phyloP scores from a whole-genome alignment of 192 early-diverging fungal species.

The Martensiomyces pterosporus region DNA sequence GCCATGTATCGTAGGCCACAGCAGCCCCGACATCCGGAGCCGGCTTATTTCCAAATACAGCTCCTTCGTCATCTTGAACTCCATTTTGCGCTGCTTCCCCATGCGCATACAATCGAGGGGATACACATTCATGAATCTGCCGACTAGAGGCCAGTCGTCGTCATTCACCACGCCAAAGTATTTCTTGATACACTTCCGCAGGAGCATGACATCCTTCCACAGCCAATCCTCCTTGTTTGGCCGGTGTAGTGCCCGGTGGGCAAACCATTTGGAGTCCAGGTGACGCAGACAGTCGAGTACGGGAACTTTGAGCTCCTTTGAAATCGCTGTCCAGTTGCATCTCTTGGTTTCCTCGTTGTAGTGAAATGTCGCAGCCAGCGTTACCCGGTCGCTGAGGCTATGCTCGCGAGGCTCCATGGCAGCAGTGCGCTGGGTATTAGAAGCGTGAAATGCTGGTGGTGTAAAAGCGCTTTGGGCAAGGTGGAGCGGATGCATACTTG shows the following conservation, averaged over 20 bases:
- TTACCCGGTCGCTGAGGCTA: too few species aligned
- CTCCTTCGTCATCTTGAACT: too few species aligned
- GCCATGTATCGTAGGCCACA: slow-evolving; percentile 33
- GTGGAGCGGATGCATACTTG: too few species aligned
- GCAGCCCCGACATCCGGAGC: slow-evolving; percentile 27
- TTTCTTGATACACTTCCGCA: slow-evolving; percentile 30
- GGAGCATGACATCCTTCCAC: slow-evolving; percentile 21
- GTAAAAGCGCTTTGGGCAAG: too few species aligned
- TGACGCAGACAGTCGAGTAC: slow-evolving; percentile 17
- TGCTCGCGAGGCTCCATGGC: too few species aligned
- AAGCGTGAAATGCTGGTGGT: too few species aligned
- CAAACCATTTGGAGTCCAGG: slow-evolving; percentile 13
- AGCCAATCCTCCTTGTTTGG: slow-evolving; percentile 20
- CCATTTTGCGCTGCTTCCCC: too few species aligned
- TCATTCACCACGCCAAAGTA: slow-evolving; percentile 29
- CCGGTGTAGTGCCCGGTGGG: slow-evolving; percentile 9
- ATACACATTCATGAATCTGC: slow-evolving; percentile 42
- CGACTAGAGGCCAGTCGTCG: slow-evolving; percentile 39
- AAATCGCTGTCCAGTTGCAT: slow-evolving; percentile 36
- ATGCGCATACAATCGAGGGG: slow-evolving; percentile 40
- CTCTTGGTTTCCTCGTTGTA: too few species aligned
- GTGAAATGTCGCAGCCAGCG: too few species aligned
- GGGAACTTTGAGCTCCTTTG: slow-evolving; percentile 20
- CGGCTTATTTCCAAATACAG: slow-evolving; percentile 32
- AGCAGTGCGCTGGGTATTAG: too few species aligned